phyloP scores from a whole-genome alignment of 768 basidiomycete genomes.

The Psilocybe tampanensis region DNA sequence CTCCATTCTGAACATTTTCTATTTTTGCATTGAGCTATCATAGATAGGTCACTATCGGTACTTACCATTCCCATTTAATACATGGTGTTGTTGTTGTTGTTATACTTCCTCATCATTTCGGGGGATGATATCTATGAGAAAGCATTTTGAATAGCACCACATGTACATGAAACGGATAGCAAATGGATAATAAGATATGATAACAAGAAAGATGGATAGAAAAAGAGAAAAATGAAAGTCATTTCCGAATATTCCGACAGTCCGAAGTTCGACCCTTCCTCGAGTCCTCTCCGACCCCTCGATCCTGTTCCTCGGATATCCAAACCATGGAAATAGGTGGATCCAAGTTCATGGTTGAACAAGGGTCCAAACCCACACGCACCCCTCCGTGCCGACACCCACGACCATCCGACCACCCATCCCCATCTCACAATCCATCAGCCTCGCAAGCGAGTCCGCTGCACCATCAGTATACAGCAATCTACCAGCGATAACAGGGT shows the following conservation, averaged over 20 bases:
- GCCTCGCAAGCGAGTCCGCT: slow-evolving; percentile 10
- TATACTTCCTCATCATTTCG: background rate
- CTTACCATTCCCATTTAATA: background rate
- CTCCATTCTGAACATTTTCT: background rate
- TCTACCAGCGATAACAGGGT: slow-evolving; percentile 23
- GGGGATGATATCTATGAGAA: background rate
- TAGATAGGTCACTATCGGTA: background rate
- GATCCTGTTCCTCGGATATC: no score
- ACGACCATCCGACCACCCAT: slow-evolving; percentile 43
- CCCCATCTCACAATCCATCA: slow-evolving; percentile 46
- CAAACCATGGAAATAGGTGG: no score
- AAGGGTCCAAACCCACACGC: slow-evolving; percentile 42
- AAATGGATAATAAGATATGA: no score
- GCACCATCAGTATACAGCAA: slow-evolving; percentile 16
- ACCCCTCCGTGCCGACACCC: slow-evolving; percentile 41
- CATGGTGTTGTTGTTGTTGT: background rate
- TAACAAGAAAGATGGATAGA: no score
- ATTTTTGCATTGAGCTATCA: background rate
- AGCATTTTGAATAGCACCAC: no score
- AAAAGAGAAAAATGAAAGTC: no score
- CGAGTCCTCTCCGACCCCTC: slow-evolving; percentile 7
- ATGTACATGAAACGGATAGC: no score
- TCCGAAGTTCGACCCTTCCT: background rate
- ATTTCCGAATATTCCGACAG: background rate
- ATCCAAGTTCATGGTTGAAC: no score